These are phyloP conservation scores for Triticum urartu DNA, from an alignment of 176 grass and related monocot genomes.

Conservation along the genomic window DNA sequence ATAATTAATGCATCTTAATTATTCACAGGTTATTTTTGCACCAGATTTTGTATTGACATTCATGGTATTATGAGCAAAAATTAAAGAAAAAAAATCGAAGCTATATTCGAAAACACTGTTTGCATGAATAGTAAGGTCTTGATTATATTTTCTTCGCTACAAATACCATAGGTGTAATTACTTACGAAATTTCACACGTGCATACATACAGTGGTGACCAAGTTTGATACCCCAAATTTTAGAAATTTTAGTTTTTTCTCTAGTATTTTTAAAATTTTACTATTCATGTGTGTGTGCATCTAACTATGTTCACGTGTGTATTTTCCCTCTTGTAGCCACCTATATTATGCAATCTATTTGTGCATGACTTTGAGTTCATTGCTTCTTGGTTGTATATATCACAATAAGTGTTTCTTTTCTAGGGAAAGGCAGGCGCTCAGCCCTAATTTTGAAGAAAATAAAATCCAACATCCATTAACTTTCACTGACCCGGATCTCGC, in stretches of 20 bases:
- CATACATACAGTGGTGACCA: background rate
- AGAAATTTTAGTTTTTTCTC: background rate
- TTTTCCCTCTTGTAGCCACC: too few species aligned
- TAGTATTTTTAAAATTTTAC: background rate
- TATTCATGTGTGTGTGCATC: background rate
- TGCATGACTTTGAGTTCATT: too few species aligned
- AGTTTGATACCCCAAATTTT: background rate
- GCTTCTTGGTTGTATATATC: background rate
- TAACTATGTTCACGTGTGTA: background rate
- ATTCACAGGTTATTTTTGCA: too few species aligned
- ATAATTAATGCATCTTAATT: too few species aligned
- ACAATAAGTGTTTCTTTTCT: background rate
- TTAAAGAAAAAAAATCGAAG: too few species aligned
- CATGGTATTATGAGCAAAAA: too few species aligned
- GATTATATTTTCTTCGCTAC: background rate
- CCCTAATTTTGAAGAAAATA: too few species aligned
- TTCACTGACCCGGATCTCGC: slow-evolving; percentile 41
- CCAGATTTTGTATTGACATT: too few species aligned
- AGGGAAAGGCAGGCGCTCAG: too few species aligned
- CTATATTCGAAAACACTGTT: too few species aligned
- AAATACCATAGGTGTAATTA: background rate
- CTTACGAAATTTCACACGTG: background rate
- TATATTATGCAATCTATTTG: too few species aligned
- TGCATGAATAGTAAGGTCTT: background rate
- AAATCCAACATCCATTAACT: background rate